Base-by-base conservation (phyloP, 495 filamentous ascomycete species). In the Penicillium tannophilum region DNA sequence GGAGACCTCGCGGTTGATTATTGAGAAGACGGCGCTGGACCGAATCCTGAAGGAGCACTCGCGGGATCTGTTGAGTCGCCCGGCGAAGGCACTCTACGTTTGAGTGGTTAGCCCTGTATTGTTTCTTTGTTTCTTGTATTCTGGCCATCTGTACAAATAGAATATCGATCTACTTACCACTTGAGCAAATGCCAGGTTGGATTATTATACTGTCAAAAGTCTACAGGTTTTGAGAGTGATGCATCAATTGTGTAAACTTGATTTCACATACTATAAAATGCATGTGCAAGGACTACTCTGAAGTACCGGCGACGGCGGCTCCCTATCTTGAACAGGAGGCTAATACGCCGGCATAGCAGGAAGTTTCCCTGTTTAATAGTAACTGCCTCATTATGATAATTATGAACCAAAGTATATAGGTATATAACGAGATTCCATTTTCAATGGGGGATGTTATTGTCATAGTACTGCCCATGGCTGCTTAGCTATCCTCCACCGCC, bases 11-110 rank as follows among this genome's bases (percentile, higher is more conserved):
- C 82, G 91, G 58, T 76, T 97, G 63, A 85, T 97, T 52, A 88
- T 98, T 64, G 94, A 98, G 83, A 86, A 86, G 75, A 72, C 74
- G 56, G 93, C 92, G 44, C 77, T 98, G 73, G 83, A 88, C 71
- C 76, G 80, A 70, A 86, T 98, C 64, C 78, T 97, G 70, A 73
- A 77, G 64, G 73, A 79, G 48, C 93, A 97, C 74, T 86, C 88
- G 76, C 88, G 82, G 67, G 92, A 97, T 76, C 66, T 96, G 56
- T 68, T 59, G 24, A 65, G 26, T 35, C 52, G 63, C 63, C 68
- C 66, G 16, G 68, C 70, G 8, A 72, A 65, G 64, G 76, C 76
- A 55, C 35, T 53, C 49, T 77, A 77, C 61, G 17, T 51, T 23
- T 72, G 61, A 70, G 48, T 59, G 44, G 36, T 20, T 20, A 46